Percentiles rank a stretch among this genome's conserved stretches.
Evolutionary conservation across 768 basidiomycete genomes (phyloP).

Genomic region (Hirschioporus abietinus): DNA sequence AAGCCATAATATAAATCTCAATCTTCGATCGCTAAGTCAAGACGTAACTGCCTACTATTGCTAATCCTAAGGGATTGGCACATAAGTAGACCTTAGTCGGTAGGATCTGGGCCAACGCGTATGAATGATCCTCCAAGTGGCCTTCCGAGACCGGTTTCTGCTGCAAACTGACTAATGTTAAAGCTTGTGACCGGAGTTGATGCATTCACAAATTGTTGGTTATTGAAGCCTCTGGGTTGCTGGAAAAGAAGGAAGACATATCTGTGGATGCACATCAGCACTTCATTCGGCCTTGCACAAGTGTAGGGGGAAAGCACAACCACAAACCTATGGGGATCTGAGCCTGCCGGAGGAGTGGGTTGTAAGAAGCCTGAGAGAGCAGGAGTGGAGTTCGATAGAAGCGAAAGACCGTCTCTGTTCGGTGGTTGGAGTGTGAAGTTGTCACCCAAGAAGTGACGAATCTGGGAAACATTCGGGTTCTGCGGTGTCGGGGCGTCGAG

Average conservation of each 20-base stretch:
- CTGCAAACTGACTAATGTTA: constrained; percentile 40
- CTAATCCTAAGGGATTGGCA: background rate
- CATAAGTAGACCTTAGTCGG: background rate
- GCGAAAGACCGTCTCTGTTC: background rate
- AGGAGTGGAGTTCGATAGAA: constrained; percentile 34
- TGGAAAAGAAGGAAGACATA: constrained; percentile 45
- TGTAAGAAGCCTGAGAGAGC: constrained; percentile 37
- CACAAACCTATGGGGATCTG: constrained; percentile 37
- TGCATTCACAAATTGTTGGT: constrained; percentile 34
- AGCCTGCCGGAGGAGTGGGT: constrained; percentile 37
- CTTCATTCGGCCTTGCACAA: background rate
- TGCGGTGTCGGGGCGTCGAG: constrained; percentile 51
- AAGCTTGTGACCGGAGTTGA: constrained; percentile 30
- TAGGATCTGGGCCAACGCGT: constrained; percentile 31
- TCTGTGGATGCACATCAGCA: constrained; percentile 20
- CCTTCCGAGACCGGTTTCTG: constrained; percentile 34
- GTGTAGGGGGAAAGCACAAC: background rate
- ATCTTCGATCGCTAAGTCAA: too few species aligned
- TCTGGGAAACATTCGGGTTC: constrained; percentile 33
- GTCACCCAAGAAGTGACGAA: constrained; percentile 44
- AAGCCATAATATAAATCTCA: too few species aligned
- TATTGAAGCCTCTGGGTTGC: constrained; percentile 36
- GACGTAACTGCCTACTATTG: background rate
- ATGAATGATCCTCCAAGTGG: constrained; percentile 47
- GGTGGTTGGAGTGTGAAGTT: constrained; percentile 26